phyloP scores from a whole-genome alignment of 1,284 basidiomycete species.

The Omphalotus olearius region DNA sequence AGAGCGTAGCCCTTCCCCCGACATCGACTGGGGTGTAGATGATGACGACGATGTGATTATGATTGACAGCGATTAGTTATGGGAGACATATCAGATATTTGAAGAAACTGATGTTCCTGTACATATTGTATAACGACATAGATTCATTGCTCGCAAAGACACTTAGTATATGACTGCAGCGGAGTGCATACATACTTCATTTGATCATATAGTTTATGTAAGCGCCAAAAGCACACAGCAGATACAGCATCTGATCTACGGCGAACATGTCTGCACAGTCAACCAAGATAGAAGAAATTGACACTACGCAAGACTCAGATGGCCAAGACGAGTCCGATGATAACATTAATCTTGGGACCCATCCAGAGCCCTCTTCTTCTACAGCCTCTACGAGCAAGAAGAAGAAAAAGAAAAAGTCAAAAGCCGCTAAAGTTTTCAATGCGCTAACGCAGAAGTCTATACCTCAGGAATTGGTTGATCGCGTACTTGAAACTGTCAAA shows the following conservation, averaged over 20 bases:
- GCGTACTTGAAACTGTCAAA: constrained; percentile 57
- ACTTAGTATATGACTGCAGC: too few species aligned
- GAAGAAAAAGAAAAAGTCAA: constrained; percentile 75
- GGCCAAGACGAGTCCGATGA: constrained; percentile 31
- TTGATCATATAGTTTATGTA: too few species aligned
- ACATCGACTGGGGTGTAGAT: constrained; percentile 65
- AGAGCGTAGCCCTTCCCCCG: constrained; percentile 59
- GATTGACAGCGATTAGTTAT: constrained; percentile 63
- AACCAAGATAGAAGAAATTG: constrained; percentile 37
- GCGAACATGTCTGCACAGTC: constrained; percentile 31
- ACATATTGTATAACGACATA: background rate
- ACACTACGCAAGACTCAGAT: constrained; percentile 28
- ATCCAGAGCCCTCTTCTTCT: constrained; percentile 15
- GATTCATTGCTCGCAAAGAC: background rate
- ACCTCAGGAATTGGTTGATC: constrained; percentile 55
- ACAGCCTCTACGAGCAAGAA: constrained; percentile 55
- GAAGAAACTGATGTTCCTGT: too few species aligned
- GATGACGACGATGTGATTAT: constrained; percentile 70
- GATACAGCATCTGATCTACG: background rate
- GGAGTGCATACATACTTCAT: background rate
- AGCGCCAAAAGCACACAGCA: too few species aligned
- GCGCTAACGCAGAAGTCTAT: constrained; percentile 47
- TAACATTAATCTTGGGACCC: constrained; percentile 22
- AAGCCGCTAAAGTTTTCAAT: constrained; percentile 50
- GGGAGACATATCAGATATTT: too few species aligned